Evolutionary conservation across 306 rosid genomes (phyloP), one percentile per base, ranked within the genome.

Genomic region (Astragalus membranaceus): DNA sequence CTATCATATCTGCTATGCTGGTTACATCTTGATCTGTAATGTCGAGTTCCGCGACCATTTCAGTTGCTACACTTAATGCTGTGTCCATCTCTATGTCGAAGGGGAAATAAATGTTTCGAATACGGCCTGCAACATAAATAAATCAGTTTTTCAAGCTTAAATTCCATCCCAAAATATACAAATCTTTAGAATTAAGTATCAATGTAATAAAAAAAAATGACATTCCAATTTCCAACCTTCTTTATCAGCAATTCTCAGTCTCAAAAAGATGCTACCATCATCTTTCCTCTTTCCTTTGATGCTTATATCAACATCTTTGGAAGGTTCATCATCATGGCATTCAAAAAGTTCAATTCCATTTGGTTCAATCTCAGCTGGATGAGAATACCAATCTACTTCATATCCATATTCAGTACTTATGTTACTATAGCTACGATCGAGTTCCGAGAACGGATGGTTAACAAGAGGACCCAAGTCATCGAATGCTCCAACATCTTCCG

Each of bases 1-100:
- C 96, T 14, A 92, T 92, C 98, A 88, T 92, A 75, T 85, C 90
- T n/a, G 96, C 98, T 85, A 92, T 92, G 51, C 88, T 70, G 49
- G 82, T 88, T 50, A 82, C 97, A 68, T 90, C 93, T 57, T 87
- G 98, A 75, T 93, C 98, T 0, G 86, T 93, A 42, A 93, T 90
- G 79, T 90, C 94, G 0, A 93, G 88, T 54, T 93, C 98, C 10
- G 96, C 98, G 50, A 90, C 87, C 98, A 93, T 93, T 82, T 93
- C 98, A 4, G 96, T 78, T 23, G 98, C 96, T 37, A 93, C 98
- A 3, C 90, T 88, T 37, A 90, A 55, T 76, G 98, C 97, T 20
- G 98, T 93, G 72, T 90, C 98, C 1, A 43, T 81, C 80, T 87
- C 89, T 50, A 78, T 62, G 79, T 93, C 97, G 56, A 93, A 93